Base-by-base conservation (phyloP, 805 yeast species). In the Yarrowia bubula region DNA sequence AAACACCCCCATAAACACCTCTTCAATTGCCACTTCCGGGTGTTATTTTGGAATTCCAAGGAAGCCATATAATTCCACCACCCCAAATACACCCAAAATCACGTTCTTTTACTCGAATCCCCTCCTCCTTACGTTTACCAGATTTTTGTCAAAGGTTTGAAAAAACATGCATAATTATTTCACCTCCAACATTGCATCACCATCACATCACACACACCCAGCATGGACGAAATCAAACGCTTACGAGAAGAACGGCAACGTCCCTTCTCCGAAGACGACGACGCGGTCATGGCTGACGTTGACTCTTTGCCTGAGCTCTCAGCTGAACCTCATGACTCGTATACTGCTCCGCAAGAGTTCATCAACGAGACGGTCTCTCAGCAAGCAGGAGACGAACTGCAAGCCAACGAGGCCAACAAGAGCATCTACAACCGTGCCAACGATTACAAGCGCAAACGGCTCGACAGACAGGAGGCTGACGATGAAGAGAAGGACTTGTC, bases 381-480 rank as follows among this genome's bases (percentile, higher is more conserved):
- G 10, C 75, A 72, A 13, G 66, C 66, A 11, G 82, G 79, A 63
- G 75, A 72, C 70, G 11, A 67, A 73, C 65, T 72, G 39, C 67
- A 57, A 50, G 69, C 69, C 46, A 67, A 69, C 65, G 57, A 44
- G 68, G 64, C 68, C 68, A 66, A 44, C 65, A 66, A 67, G 46
- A 66, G 70, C 17, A 68, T 73, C 42, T 73, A 69, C 42, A 75
- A 76, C 3, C 75, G 79, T 17, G 85, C 81, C 69, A 75, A 77
- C 50, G 82, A 79, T 5, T 86, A 84, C 70, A 86, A 83, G 55
- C 77, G 74, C 66, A 77, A 79, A 66, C 77, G 79, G 67, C 73
- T 73, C 32, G 73, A 75, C 41, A 66, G 78, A 33, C 71, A 67
- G 32, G 65, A 76, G 7, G 71, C 74, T 0, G 73, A 73, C 6